phyloP scores from a whole-genome alignment of 495 filamentous ascomycete species.

The Penicillium macrosclerotiorum region DNA sequence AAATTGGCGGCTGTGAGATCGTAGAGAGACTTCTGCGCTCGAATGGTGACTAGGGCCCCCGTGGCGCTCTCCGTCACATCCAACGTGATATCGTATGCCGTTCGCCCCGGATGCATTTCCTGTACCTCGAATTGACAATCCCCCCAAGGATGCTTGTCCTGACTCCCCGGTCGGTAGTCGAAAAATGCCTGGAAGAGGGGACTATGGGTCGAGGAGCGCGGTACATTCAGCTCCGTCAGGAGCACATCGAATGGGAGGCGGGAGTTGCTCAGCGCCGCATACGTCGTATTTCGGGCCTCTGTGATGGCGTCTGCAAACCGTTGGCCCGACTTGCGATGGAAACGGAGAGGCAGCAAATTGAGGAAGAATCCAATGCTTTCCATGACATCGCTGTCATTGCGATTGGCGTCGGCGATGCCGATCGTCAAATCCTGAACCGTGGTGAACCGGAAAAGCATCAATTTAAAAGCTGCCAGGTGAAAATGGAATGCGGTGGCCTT shows the following conservation, averaged over 20 bases:
- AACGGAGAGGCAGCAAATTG: constrained; percentile 49
- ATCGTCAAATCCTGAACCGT: background rate
- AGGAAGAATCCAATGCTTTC: constrained; percentile 41
- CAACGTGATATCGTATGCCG: constrained; percentile 37
- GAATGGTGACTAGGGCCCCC: background rate
- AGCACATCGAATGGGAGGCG: constrained; percentile 42
- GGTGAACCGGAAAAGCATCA: constrained; percentile 18
- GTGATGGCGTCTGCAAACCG: constrained; percentile 11
- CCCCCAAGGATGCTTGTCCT: background rate
- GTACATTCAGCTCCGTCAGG: constrained; percentile 28
- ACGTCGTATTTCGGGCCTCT: constrained; percentile 15
- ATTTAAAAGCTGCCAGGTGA: constrained; percentile 24
- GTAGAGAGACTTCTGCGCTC: constrained; percentile 11
- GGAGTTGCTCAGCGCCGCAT: constrained; percentile 24
- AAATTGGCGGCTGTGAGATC: constrained; percentile 2
- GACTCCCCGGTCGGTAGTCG: constrained; percentile 30
- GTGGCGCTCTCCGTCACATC: constrained; percentile 5
- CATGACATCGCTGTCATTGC: constrained; percentile 14
- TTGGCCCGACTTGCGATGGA: constrained; percentile 11
- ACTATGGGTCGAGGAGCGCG: constrained; percentile 22
- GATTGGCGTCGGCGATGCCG: constrained; percentile 42
- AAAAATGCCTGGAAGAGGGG: constrained; percentile 40
- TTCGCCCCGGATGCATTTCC: background rate
- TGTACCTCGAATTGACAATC: constrained; percentile 16
- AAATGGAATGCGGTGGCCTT: constrained; percentile 32